These are phyloP conservation scores for Microdochium nivale DNA, from an alignment of 2,329 filamentous ascomycete species.

Conservation along the genomic window DNA sequence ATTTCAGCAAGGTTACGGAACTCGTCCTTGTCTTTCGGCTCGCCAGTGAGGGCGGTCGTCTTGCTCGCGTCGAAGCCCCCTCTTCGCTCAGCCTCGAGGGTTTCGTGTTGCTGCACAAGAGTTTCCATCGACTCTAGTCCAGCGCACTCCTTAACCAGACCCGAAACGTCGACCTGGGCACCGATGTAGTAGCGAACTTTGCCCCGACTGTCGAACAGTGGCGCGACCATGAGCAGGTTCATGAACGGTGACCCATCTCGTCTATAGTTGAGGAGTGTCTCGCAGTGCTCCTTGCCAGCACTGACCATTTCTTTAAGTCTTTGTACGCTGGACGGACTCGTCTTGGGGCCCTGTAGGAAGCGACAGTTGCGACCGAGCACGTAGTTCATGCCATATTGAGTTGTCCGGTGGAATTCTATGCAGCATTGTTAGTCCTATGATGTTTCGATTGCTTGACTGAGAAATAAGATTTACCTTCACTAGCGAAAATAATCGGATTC, in stretches of 20 bases:
- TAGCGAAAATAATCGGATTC: constrained; percentile 71
- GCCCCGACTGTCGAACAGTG: constrained; percentile 59
- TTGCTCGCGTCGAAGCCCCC: not conserved
- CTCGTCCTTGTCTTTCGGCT: constrained; percentile 37
- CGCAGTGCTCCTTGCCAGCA: constrained; percentile 60
- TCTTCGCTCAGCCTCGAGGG: not conserved
- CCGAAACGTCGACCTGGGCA: constrained; percentile 63
- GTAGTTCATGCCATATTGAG: constrained; percentile 66
- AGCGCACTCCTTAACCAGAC: constrained; percentile 56
- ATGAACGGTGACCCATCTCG: constrained; percentile 72
- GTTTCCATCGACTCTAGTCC: constrained; percentile 54
- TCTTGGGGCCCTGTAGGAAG: constrained; percentile 68
- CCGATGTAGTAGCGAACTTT: constrained; percentile 60
- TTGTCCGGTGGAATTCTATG: constrained; percentile 63
- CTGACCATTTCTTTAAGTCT: constrained; percentile 53
- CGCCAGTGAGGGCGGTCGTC: not conserved
- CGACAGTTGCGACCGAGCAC: constrained; percentile 69
- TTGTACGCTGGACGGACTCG: constrained; percentile 52
- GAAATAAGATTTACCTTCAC: constrained; percentile 45
- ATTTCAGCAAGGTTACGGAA: constrained; percentile 61
- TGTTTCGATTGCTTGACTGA: not conserved
- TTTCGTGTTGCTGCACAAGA: constrained; percentile 24
- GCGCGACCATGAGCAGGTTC: constrained; percentile 68
- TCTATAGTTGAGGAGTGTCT: constrained; percentile 69
- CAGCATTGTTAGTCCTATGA: not conserved